phyloP scores from a whole-genome alignment of 768 basidiomycete genomes.

The Russula emetica region DNA sequence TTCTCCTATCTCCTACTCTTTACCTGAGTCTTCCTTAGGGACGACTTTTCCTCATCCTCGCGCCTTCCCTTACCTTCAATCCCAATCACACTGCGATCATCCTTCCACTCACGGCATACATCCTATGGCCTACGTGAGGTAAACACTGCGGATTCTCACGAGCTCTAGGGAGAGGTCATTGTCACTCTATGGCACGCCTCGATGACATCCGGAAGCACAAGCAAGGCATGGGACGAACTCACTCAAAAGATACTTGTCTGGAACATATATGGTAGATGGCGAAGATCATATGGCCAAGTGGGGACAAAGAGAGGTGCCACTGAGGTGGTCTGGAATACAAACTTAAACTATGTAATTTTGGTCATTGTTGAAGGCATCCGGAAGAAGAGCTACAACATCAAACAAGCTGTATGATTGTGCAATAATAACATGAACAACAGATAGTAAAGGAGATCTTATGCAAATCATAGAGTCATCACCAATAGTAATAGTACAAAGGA shows the following conservation, averaged over 20 bases:
- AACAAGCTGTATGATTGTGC: too few species aligned
- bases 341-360: constrained; percentile 1
- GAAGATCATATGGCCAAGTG: constrained; percentile 47
- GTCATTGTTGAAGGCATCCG: not conserved
- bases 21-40: too few species aligned
- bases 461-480: too few species aligned
- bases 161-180: constrained; percentile 48
- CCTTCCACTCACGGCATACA: constrained; percentile 16
- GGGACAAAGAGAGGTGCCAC: constrained; percentile 48
- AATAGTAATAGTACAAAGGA: too few species aligned
- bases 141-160: constrained; percentile 31
- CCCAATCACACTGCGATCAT: not conserved
- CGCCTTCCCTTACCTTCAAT: too few species aligned
- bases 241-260: constrained; percentile 54
- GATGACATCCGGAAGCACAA: constrained; percentile 40
- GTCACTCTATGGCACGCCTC: constrained; percentile 54
- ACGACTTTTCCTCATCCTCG: too few species aligned
- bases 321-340: constrained; percentile 32
- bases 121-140: constrained; percentile 35
- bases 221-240: constrained; percentile 47
- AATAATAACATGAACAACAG: too few species aligned
- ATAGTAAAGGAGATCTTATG: too few species aligned
- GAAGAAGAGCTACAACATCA: too few species aligned
- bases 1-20: too few species aligned
- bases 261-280: constrained; percentile 42